These are phyloP conservation scores for Brassica juncea DNA, from an alignment of 345 rosid species.

Conservation along the genomic window DNA sequence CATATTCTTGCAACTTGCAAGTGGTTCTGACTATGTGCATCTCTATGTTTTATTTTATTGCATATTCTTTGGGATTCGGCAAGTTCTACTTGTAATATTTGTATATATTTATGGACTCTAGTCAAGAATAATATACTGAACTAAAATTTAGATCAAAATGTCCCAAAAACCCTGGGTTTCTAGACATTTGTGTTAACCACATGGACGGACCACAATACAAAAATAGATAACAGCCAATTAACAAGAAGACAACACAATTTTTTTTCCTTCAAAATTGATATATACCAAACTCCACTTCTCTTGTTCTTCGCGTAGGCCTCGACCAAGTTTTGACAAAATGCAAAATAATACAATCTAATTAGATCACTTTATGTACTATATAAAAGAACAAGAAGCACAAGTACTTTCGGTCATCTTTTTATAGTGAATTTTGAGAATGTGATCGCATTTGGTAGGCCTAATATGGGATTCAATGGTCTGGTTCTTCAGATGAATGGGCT, in stretches of 20 bases:
- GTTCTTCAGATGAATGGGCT: constrained; percentile 36
- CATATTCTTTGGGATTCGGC: constrained; percentile 24
- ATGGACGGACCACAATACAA: constrained; percentile 3
- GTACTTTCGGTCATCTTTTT: constrained; percentile 30
- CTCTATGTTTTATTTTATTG: constrained; percentile 25
- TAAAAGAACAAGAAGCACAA: background rate
- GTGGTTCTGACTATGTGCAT: constrained; percentile 26
- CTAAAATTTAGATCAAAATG: background rate
- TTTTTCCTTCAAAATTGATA: constrained; percentile 23
- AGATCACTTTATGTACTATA: background rate
- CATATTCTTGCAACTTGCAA: constrained; percentile 37
- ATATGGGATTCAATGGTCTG: constrained; percentile 31
- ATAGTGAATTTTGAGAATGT: constrained; percentile 12
- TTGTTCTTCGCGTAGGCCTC: constrained; percentile 1
- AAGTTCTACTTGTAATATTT: background rate
- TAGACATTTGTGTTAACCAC: background rate
- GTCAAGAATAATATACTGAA: background rate
- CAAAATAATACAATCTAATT: background rate
- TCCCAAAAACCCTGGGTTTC: background rate
- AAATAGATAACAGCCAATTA: constrained; percentile 7
- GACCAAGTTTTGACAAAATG: constrained; percentile 2
- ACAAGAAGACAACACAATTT: constrained; percentile 24
- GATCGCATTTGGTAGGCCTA: constrained; percentile 27
- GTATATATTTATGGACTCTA: background rate
- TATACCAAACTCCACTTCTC: constrained; percentile 34